Conservation (phyloP, 1,284 basidiomycete genomes). For the Pseudomicrostroma phylloplanum region DNA sequence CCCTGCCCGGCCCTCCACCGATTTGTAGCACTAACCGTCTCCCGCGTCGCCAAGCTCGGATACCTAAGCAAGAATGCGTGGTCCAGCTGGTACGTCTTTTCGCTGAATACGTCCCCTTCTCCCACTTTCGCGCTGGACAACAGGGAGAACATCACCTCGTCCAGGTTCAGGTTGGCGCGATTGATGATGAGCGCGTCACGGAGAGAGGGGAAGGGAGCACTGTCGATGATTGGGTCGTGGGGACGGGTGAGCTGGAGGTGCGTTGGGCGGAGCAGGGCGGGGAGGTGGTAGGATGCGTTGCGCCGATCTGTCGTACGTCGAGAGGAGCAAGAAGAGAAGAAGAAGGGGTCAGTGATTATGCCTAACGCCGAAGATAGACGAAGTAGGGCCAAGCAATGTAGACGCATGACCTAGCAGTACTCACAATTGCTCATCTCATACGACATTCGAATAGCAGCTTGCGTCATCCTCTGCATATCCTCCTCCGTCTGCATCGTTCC, state of each 20-base stretch:
- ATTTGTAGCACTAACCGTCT: background rate
- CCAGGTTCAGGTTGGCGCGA: constrained; percentile 15
- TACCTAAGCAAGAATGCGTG: constrained; percentile 28
- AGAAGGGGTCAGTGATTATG: too few species aligned
- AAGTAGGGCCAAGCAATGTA: too few species aligned
- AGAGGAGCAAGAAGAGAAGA: too few species aligned
- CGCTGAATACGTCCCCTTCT: constrained; percentile 20
- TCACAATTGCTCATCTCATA: constrained; percentile 25
- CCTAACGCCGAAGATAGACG: too few species aligned
- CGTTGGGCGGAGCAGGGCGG: constrained; percentile 25
- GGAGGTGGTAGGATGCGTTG: constrained; percentile 28
- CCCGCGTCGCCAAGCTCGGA: constrained; percentile 14
- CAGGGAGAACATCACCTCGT: constrained; percentile 21
- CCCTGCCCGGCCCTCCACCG: background rate
- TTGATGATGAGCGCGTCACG: constrained; percentile 31
- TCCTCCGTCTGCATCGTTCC: constrained; percentile 7
- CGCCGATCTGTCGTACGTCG: background rate
- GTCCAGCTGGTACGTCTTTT: constrained; percentile 25
- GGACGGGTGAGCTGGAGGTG: constrained; percentile 26
- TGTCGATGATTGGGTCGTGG: constrained; percentile 30
- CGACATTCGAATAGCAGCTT: constrained; percentile 17
- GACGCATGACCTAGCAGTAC: too few species aligned
- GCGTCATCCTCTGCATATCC: constrained; percentile 17
- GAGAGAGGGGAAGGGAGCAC: constrained; percentile 21
- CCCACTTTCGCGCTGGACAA: constrained; percentile 14